Evolutionary conservation across 257 asterid species (phyloP), one percentile per base, ranked within the genome.

Genomic region (Phtheirospermum japonicum): DNA sequence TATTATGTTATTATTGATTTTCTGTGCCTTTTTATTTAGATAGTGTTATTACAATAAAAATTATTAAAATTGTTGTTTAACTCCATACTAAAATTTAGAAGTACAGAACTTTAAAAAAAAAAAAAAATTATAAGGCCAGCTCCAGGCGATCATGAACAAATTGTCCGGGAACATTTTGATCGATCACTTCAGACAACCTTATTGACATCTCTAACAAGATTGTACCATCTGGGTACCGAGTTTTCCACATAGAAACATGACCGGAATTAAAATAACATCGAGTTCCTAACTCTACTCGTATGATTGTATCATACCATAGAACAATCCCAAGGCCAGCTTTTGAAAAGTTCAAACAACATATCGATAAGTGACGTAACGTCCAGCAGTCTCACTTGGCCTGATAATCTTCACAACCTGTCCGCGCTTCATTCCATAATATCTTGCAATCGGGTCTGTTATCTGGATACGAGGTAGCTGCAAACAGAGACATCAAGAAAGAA

Each of bases 371-470:
- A 90, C 78, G 49, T 90, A 88, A 11, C 81, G 82, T 2, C 98
- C 96, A 33, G 96, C 96, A 59, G 95, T 90, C 77, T 90, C 98
- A 75, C 98, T 90, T 6, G 96, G 88, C 23, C 96, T 83, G 69
- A 78, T 85, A 18, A 90, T 88, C 66, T 84, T 90, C 62, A 90
- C 91, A 10, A 90, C 95, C 16, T 90, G 86, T 26, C 91, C 91
- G 13, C 94, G 89, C 71, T 78, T 85, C 40, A 90, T 78, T 6
- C 98, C 96, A 31, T 83, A 85, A 40, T 90, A 90, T 70, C 83
- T 75, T 17, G 98, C 91, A 57, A 90, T 66, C 10, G 98, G 98
- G 69, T 90, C 98, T 0, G 80, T 76, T 7, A 85, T 16, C 77
- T 83, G 95, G 52, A 90, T 82, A 36, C 89, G 88, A 34, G 98